Evolutionary conservation across 208 protist species (phyloP).

Genomic region (Strigomonas oncopelti): DNA sequence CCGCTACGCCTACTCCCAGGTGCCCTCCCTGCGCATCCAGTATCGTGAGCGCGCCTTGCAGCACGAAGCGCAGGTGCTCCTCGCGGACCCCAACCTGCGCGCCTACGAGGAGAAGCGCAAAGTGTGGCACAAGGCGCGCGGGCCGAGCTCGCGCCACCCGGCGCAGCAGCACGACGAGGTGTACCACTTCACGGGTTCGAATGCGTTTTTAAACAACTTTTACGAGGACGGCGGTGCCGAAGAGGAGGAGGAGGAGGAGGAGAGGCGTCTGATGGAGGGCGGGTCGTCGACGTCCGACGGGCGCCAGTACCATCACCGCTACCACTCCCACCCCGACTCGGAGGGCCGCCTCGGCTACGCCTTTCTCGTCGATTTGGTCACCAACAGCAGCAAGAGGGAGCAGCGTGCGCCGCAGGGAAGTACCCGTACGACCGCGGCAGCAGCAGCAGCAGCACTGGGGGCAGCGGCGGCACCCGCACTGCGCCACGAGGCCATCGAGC

Average conservation of each 20-base stretch:
- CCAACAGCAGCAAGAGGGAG: neutral
- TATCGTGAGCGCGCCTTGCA: constrained; percentile 47
- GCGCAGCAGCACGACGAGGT: neutral
- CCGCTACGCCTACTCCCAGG: constrained; percentile 53
- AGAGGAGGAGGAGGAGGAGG: neutral
- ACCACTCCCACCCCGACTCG: neutral
- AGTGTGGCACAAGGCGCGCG: neutral
- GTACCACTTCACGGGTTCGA: neutral
- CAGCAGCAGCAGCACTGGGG: neutral
- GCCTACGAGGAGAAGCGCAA: constrained; percentile 1
- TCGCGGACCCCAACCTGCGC: constrained; percentile 13
- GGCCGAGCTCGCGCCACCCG: neutral
- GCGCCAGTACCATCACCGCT: neutral
- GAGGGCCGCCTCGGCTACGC: neutral
- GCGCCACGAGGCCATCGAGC: neutral
- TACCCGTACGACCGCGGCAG: too few species aligned
- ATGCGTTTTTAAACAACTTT: neutral
- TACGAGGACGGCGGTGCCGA: neutral
- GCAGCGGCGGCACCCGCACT: neutral
- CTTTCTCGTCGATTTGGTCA: neutral
- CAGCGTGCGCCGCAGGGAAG: too few species aligned
- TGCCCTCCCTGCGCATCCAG: constrained; percentile 63
- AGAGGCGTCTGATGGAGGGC: too few species aligned
- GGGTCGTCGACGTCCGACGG: neutral
- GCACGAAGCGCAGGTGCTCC: constrained; percentile 71